Percentiles rank a stretch among this genome's conserved stretches.
Evolutionary conservation across 768 basidiomycete genomes (phyloP).

Genomic region (Wakefieldia striispora): DNA sequence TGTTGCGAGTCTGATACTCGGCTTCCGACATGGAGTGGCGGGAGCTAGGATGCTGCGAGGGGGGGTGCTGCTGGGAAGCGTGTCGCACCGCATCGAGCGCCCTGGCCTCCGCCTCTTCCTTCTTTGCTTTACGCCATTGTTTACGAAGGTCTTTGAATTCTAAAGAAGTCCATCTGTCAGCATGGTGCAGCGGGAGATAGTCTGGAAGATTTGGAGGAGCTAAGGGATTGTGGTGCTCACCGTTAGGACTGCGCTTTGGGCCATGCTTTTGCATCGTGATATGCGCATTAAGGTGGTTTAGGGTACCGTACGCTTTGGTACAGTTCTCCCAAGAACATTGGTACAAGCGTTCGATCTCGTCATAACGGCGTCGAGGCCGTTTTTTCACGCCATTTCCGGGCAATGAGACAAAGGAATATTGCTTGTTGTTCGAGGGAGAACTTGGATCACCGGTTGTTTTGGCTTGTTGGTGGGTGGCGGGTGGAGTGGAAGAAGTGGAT

Average conservation of each 20-base stretch:
- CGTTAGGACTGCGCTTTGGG: conserved; percentile 80
- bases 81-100: conserved; percentile 15
- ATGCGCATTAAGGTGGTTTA: conserved; percentile 97
- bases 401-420: conserved; percentile 78
- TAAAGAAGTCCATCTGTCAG: conserved; percentile 31
- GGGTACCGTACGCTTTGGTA: conserved; percentile 86
- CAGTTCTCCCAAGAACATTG: conserved; percentile 78
- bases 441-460: conserved; percentile 20
- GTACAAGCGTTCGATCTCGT: conserved; percentile 95
- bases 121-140: conserved; percentile 93
- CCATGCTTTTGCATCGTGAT: conserved; percentile 99
- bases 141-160: conserved; percentile 99
- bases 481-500: conserved; percentile 50
- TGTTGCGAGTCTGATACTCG: conserved; percentile 18
- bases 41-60: conserved; percentile 21
- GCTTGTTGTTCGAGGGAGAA: conserved; percentile 53
- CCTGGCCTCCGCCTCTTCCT: conserved; percentile 51
- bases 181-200: background rate
- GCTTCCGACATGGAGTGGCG: conserved; percentile 27
- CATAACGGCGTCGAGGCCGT: conserved; percentile 81
- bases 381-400: conserved; percentile 82
- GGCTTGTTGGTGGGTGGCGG: conserved; percentile 26
- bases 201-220: background rate
- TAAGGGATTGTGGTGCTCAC: conserved; percentile 45
- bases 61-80: conserved; percentile 16